These are phyloP conservation scores for Fusarium aywerte DNA, from an alignment of 2,329 filamentous ascomycete species.

Conservation along the genomic window DNA sequence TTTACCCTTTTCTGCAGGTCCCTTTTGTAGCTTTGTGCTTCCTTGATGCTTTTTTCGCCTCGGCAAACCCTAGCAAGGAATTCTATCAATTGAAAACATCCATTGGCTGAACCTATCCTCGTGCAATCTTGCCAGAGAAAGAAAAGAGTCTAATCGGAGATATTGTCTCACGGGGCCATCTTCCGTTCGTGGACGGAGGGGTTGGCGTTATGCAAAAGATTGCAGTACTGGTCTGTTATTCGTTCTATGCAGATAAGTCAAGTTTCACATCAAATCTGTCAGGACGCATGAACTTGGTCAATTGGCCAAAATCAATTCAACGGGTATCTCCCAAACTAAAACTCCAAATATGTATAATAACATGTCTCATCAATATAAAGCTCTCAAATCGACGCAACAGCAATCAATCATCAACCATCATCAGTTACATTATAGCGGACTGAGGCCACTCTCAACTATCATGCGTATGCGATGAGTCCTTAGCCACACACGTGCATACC, in stretches of 20 bases:
- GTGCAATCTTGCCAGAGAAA: conserved; percentile 31
- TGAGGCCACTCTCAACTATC: conserved; percentile 6
- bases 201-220: not conserved
- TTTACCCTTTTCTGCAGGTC: conserved; percentile 46
- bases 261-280: conserved; percentile 10
- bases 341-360: conserved; percentile 13
- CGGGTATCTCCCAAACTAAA: conserved; percentile 17
- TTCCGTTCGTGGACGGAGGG: conserved; percentile 2
- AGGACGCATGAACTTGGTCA: not conserved
- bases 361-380: not conserved
- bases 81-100: conserved; percentile 4
- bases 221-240: conserved; percentile 17
- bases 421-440: not conserved
- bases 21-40: conserved; percentile 24
- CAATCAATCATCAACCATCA: not conserved
- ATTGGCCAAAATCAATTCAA: conserved; percentile 1
- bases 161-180: conserved; percentile 17
- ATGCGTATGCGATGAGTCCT: not conserved
- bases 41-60: conserved; percentile 28
- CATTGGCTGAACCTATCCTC: conserved; percentile 22
- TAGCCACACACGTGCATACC: conserved; percentile 14
- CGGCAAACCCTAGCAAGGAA: conserved; percentile 19
- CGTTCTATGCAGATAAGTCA: conserved; percentile 4
- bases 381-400: conserved; percentile 1
- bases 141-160: conserved; percentile 9